Evolutionary conservation across 495 filamentous ascomycete species (phyloP).

Genomic region (Apiosordaria backusii): DNA sequence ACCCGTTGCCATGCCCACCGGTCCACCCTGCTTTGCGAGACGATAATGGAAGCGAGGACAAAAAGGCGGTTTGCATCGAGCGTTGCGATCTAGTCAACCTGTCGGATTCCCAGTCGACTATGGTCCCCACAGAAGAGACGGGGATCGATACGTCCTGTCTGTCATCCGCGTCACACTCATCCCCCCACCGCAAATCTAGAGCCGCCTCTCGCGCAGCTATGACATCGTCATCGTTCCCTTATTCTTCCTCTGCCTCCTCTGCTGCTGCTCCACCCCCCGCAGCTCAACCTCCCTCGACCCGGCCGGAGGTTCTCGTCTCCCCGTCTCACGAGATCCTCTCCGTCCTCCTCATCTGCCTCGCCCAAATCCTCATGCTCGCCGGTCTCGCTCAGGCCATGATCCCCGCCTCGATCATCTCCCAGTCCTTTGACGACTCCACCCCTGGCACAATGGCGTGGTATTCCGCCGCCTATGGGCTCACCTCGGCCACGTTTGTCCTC

Average conservation of each 20-base stretch:
- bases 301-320: slow-evolving; percentile 11
- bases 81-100: not conserved
- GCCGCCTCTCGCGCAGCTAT: not conserved
- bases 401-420: slow-evolving; percentile 43
- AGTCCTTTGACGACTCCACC: slow-evolving; percentile 38
- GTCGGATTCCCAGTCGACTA: not conserved
- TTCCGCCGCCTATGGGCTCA: slow-evolving; percentile 46
- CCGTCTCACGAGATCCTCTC: slow-evolving; percentile 17
- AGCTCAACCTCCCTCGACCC: not conserved
- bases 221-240: not conserved
- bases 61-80: not conserved
- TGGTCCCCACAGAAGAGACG: not conserved
- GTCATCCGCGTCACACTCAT: not conserved
- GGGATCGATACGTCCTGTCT: not conserved
- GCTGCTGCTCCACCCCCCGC: not conserved
- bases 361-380: slow-evolving; percentile 24
- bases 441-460: slow-evolving; percentile 50
- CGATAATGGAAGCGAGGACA: not conserved
- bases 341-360: slow-evolving; percentile 19
- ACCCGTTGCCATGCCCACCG: not conserved
- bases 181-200: not conserved
- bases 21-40: not conserved
- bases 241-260: not conserved
- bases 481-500: slow-evolving; percentile 68
- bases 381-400: slow-evolving; percentile 39